phyloP scores from a whole-genome alignment of 2,329 filamentous ascomycete species.

The Juglanconis oblonga region DNA sequence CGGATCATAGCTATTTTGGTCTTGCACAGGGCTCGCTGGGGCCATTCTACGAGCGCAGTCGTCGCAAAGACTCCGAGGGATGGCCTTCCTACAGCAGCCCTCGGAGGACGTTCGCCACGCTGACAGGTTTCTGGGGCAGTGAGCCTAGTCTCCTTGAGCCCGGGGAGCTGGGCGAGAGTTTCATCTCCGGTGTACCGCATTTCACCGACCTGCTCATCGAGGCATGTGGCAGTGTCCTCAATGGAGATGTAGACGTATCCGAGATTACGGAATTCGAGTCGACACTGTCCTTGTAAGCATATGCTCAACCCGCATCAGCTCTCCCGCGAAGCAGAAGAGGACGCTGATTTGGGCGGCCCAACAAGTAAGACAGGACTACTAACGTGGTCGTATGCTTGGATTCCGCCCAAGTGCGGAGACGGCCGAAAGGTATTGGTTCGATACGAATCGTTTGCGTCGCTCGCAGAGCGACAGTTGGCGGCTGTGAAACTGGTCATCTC shows the following conservation, averaged over 20 bases:
- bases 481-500: constrained; percentile 13
- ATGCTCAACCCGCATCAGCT: not conserved
- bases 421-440: not conserved
- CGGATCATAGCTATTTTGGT: constrained; percentile 12
- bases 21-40: constrained; percentile 15
- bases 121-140: constrained; percentile 17
- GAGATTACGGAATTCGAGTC: constrained; percentile 14
- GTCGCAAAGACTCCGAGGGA: constrained; percentile 15
- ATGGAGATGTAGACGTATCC: constrained; percentile 2
- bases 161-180: constrained; percentile 12
- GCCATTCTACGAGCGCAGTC: constrained; percentile 15
- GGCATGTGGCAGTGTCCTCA: constrained; percentile 7
- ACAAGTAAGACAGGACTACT: constrained; percentile 13
- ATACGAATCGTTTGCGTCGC: constrained; percentile 13
- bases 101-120: constrained; percentile 15
- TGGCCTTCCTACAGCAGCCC: constrained; percentile 13
- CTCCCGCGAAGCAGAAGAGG: not conserved
- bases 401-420: constrained; percentile 2
- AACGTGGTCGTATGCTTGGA: constrained; percentile 17
- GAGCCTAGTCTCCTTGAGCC: constrained; percentile 13
- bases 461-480: constrained; percentile 6
- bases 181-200: constrained; percentile 16
- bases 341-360: not conserved
- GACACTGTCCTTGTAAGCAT: constrained; percentile 14
- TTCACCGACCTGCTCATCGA: constrained; percentile 14